Conservation (phyloP, 1,284 basidiomycete species). For the Malassezia restricta region DNA sequence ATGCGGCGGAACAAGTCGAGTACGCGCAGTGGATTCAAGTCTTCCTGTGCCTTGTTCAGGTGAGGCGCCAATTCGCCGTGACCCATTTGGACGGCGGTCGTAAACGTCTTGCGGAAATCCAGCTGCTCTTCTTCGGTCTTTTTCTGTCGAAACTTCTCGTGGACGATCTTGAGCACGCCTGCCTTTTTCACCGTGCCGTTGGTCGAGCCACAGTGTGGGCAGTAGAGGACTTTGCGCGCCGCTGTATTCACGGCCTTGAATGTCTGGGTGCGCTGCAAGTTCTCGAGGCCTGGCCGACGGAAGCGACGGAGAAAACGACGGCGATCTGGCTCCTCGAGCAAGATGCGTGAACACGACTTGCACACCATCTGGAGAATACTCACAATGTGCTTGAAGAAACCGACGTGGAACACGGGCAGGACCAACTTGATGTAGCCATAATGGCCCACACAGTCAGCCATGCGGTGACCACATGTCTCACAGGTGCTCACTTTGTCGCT, state of each 20-base stretch:
- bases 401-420: slow-evolving; percentile 89
- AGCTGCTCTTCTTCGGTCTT: slow-evolving; percentile 82
- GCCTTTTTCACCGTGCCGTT: slow-evolving; percentile 97
- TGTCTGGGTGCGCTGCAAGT: slow-evolving; percentile 73
- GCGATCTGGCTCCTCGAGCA: slow-evolving; percentile 80
- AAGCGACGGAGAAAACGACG: slow-evolving; percentile 75
- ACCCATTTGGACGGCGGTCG: slow-evolving; percentile 62
- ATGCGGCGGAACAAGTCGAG: slow-evolving; percentile 85
- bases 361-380: slow-evolving; percentile 68
- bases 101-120: slow-evolving; percentile 74
- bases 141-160: slow-evolving; percentile 92
- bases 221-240: slow-evolving; percentile 81
- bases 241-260: slow-evolving; percentile 78
- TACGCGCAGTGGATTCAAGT: slow-evolving; percentile 86
- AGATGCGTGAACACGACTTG: slow-evolving; percentile 77
- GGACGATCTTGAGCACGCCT: slow-evolving; percentile 85
- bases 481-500: slow-evolving; percentile 85
- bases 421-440: slow-evolving; percentile 64
- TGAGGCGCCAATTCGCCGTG: slow-evolving; percentile 77
- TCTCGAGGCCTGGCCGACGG: slow-evolving; percentile 78
- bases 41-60: slow-evolving; percentile 81
- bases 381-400: slow-evolving; percentile 92
- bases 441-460: slow-evolving; percentile 92
- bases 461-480: slow-evolving; percentile 83
- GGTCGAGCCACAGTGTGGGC: slow-evolving; percentile 79